These are phyloP conservation scores for Pterulicium gracile DNA, from an alignment of 1,284 basidiomycete genomes.

Conservation along the genomic window DNA sequence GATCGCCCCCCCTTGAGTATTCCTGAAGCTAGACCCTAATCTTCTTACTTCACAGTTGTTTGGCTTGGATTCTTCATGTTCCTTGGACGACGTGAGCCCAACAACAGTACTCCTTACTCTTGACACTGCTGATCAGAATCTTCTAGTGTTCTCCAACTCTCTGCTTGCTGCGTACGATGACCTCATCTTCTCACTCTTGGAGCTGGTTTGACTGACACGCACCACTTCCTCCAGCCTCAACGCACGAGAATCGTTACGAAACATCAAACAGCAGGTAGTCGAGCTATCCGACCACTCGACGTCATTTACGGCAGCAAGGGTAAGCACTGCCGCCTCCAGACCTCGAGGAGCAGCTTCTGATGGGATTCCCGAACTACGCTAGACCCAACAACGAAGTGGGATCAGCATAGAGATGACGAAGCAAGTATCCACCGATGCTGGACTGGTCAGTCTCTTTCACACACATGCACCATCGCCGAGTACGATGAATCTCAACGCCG, in stretches of 20 bases:
- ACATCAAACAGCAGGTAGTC: background rate
- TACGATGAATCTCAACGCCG: no score
- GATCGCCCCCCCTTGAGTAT: no score
- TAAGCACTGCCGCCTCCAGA: background rate
- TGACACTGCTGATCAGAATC: background rate
- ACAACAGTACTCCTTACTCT: background rate
- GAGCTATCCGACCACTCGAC: background rate
- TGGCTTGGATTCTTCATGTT: constrained; percentile 19
- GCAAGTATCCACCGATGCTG: background rate
- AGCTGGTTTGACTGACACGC: background rate
- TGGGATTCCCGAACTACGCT: no score
- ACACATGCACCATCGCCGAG: no score
- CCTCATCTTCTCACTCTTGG: background rate
- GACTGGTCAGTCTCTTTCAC: background rate
- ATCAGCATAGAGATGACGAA: background rate
- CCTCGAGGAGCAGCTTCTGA: no score
- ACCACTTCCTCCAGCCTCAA: no score
- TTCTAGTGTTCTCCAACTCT: background rate
- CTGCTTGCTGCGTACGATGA: background rate
- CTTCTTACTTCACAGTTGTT: constrained; percentile 11
- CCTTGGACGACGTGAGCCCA: constrained; percentile 11
- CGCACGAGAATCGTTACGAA: background rate
- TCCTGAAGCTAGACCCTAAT: background rate
- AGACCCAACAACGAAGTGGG: background rate
- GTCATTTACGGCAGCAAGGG: background rate